Conservation (phyloP, 225 moss, liverwort and hornwort species). For the Sphagnum tenellum region DNA sequence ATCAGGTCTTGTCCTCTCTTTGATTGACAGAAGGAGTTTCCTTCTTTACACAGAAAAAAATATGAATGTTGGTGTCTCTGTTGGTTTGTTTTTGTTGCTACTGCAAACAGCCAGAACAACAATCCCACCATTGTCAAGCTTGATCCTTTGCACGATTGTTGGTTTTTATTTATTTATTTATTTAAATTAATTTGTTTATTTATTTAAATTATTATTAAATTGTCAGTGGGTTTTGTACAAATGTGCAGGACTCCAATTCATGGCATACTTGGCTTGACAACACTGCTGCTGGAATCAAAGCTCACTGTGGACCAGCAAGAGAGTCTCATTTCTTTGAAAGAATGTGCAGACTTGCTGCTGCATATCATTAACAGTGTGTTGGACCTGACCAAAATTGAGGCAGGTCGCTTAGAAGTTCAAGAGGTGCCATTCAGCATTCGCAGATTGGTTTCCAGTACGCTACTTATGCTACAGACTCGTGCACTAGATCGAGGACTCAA, state of each 20-base stretch:
- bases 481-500: conserved; percentile 60
- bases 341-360: conserved; percentile 84
- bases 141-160: no score
- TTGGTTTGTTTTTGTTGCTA: no score
- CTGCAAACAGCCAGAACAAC: no score
- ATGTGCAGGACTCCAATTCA: conserved; percentile 80
- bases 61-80: no score
- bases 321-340: conserved; percentile 67
- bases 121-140: no score
- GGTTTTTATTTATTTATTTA: no score
- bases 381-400: conserved; percentile 88
- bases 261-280: conserved; percentile 87
- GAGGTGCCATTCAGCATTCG: conserved; percentile 66
- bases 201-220: no score
- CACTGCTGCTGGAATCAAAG: conserved; percentile 65
- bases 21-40: no score
- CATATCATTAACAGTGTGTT: conserved; percentile 90
- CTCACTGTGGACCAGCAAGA: conserved; percentile 72
- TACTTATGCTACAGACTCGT: conserved; percentile 80
- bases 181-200: no score
- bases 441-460: conserved; percentile 64
- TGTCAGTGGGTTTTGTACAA: no score
- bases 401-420: conserved; percentile 84
- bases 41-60: no score
- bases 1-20: conserved; percentile 46